Evolutionary conservation across 768 basidiomycete genomes (phyloP).

Genomic region (Coprinopsis cinerea): DNA sequence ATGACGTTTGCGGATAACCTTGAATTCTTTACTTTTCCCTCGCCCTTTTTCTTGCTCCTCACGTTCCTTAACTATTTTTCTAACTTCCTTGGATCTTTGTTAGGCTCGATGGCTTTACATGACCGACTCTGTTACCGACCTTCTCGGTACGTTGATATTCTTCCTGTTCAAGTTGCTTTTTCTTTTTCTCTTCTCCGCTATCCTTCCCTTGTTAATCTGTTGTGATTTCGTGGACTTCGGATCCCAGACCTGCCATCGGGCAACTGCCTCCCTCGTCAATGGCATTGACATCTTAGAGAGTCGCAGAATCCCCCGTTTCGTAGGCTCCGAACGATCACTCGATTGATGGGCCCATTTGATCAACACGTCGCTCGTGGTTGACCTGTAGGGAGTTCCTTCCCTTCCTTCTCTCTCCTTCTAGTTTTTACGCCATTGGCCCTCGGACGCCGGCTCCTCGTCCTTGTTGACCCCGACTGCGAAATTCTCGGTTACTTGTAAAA

Average conservation of each 20-base stretch:
- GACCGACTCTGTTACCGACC: slow-evolving; percentile 59
- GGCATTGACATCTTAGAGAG: too few species aligned
- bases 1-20: neutral
- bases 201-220: neutral
- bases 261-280: too few species aligned
- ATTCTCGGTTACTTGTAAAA: neutral
- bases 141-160: slow-evolving; percentile 41
- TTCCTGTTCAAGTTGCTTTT: neutral
- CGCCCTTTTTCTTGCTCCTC: neutral
- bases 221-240: neutral
- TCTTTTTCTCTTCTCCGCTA: neutral
- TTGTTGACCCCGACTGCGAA: neutral
- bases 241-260: too few species aligned
- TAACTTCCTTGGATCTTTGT: neutral
- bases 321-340: neutral
- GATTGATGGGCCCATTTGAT: neutral
- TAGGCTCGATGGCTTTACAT: slow-evolving; percentile 65
- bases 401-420: neutral
- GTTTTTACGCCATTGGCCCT: too few species aligned
- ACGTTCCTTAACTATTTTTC: neutral
- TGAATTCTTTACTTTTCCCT: neutral
- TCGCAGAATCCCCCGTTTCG: neutral
- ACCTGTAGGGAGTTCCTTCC: neutral
- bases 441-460: neutral
- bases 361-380: neutral